A percentile compares a stretch with the other conserved stretches of the same genome.
These are phyloP conservation scores for Zarea fungicola DNA, from an alignment of 2,329 filamentous ascomycete species.

Conservation along the genomic window DNA sequence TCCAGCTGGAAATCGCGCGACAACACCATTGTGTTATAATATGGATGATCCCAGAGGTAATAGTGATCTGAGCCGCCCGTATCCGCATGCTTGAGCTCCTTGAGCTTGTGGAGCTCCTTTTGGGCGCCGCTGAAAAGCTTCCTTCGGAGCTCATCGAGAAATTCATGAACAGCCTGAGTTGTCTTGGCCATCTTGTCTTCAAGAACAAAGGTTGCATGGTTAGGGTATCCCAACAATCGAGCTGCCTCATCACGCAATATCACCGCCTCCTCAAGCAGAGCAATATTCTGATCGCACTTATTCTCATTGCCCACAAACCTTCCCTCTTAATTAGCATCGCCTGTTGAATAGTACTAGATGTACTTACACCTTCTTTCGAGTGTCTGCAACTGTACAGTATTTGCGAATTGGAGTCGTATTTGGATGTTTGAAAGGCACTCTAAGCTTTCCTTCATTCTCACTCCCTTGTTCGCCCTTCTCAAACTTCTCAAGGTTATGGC, in stretches of 20 bases:
- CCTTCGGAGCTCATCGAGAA: slow-evolving; percentile 40
- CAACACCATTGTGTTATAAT: slow-evolving; percentile 48
- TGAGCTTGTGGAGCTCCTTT: slow-evolving; percentile 43
- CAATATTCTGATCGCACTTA: slow-evolving; percentile 15
- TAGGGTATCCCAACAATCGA: slow-evolving; percentile 49
- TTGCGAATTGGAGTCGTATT: slow-evolving; percentile 68
- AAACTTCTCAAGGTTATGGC: slow-evolving; percentile 55
- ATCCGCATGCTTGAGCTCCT: slow-evolving; percentile 35
- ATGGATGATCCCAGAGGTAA: slow-evolving; percentile 52
- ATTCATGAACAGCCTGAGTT: slow-evolving; percentile 49
- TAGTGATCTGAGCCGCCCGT: slow-evolving; percentile 26
- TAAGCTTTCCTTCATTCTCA: slow-evolving; percentile 61
- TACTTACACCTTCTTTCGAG: neutral
- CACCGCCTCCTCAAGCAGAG: slow-evolving; percentile 50
- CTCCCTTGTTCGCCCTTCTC: slow-evolving; percentile 55
- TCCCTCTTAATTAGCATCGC: neutral
- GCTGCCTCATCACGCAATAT: slow-evolving; percentile 52
- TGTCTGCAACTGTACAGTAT: slow-evolving; percentile 28
- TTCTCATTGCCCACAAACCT: slow-evolving; percentile 9
- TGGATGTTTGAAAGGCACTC: slow-evolving; percentile 69
- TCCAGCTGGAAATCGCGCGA: slow-evolving; percentile 49
- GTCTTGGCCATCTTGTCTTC: slow-evolving; percentile 58
- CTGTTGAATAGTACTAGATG: neutral
- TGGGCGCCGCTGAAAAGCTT: neutral
- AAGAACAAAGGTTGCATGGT: slow-evolving; percentile 51